A percentile compares a stretch with the other conserved stretches of the same genome.
These are phyloP conservation scores for Dendrobium officinale DNA, from an alignment of 106 monocot genomes.

Conservation along the genomic window DNA sequence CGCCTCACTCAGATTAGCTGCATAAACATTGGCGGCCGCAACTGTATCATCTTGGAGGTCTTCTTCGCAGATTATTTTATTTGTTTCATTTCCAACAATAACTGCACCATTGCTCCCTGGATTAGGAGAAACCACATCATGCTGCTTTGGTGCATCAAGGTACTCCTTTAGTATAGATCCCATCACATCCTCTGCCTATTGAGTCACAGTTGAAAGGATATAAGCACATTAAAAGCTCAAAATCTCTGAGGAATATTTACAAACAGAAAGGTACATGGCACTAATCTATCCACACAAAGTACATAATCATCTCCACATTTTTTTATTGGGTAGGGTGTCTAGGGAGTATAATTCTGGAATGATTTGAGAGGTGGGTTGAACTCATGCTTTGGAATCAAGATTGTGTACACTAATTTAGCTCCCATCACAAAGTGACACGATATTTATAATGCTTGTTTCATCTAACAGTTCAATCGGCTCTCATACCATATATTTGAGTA, in stretches of 20 bases:
- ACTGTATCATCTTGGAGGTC: not conserved
- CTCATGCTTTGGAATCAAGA: not conserved
- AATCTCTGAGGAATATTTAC: not conserved
- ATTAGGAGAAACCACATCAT: conserved; percentile 6
- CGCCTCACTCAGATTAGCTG: conserved; percentile 6
- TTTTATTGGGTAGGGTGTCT: not conserved
- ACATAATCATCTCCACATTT: not conserved
- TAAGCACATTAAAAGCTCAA: not conserved
- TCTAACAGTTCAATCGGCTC: not conserved
- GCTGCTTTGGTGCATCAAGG: conserved; percentile 34
- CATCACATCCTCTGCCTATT: conserved; percentile 86
- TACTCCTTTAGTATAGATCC: conserved; percentile 72
- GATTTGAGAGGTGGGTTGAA: not conserved
- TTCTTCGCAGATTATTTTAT: conserved; percentile 6
- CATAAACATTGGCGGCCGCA: not conserved
- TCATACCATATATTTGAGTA: not conserved
- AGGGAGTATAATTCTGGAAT: not conserved
- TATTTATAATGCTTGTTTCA: not conserved
- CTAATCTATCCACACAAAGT: not conserved
- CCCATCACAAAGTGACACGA: not conserved
- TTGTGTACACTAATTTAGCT: not conserved
- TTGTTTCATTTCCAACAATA: conserved; percentile 7
- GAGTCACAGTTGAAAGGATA: not conserved
- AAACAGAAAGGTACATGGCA: not conserved
- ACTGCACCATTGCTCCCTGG: conserved; percentile 2